Conservation (phyloP, 768 basidiomycete genomes). For the Amanita molliuscula region DNA sequence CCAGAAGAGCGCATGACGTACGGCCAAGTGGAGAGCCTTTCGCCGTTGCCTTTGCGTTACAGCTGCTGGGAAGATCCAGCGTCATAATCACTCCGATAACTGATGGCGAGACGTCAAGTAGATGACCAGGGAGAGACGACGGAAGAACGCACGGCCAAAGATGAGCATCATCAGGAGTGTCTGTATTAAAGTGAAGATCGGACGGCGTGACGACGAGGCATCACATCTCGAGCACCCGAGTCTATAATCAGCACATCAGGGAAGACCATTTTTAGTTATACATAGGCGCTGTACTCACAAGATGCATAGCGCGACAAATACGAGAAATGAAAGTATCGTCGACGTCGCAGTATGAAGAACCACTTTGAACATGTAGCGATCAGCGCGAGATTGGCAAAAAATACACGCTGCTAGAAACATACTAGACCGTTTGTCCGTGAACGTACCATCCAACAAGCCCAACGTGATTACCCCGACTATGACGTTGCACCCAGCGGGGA, state of each 20-base stretch:
- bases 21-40: background rate
- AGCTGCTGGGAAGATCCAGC: background rate
- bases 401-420: background rate
- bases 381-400: background rate
- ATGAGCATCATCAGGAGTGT: background rate
- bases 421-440: background rate
- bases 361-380: background rate
- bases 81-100: background rate
- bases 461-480: background rate
- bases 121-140: background rate
- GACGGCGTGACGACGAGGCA: background rate
- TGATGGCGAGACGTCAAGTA: background rate
- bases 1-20: background rate
- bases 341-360: background rate
- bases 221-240: background rate
- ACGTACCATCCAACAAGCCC: background rate
- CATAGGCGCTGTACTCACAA: background rate
- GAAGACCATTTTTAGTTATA: background rate
- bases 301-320: background rate
- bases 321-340: background rate
- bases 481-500: background rate
- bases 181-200: background rate
- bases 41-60: background rate
- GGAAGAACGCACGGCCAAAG: background rate
- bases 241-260: background rate